These are phyloP conservation scores for Sanghuangporus sanghuang DNA, from an alignment of 1,284 basidiomycete genomes.

Conservation along the genomic window DNA sequence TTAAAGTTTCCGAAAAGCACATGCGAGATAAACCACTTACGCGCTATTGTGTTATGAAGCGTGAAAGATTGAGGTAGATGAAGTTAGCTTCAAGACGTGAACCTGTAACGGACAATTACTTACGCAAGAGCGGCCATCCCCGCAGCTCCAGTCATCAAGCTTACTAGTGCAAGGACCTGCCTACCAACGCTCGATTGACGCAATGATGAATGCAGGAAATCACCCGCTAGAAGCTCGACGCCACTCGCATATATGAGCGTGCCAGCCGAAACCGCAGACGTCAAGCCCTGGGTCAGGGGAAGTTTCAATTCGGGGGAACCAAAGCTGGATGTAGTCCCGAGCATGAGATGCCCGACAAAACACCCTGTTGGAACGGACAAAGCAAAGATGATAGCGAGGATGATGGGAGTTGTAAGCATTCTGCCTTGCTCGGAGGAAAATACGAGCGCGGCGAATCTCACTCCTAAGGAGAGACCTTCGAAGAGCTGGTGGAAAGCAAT, in stretches of 20 bases:
- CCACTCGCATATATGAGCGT: constrained; percentile 75
- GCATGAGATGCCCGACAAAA: constrained; percentile 45
- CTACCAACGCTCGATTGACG: constrained; percentile 31
- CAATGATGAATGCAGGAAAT: constrained; percentile 56
- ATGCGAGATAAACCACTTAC: background rate
- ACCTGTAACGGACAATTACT: background rate
- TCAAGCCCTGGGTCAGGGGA: constrained; percentile 53
- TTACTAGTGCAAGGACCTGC: constrained; percentile 22
- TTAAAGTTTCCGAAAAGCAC: background rate
- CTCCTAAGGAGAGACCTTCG: constrained; percentile 73
- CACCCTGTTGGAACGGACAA: constrained; percentile 68
- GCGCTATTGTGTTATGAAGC: background rate
- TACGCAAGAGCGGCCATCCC: constrained; percentile 26
- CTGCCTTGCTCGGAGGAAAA: constrained; percentile 25
- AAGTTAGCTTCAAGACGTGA: background rate
- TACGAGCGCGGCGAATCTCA: constrained; percentile 65
- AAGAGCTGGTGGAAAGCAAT: constrained; percentile 78
- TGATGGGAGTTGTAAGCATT: background rate
- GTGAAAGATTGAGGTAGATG: background rate
- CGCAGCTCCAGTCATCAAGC: constrained; percentile 22
- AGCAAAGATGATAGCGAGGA: constrained; percentile 52
- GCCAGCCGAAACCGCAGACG: constrained; percentile 73
- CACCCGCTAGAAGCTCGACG: constrained; percentile 77
- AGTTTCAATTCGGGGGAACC: constrained; percentile 14
- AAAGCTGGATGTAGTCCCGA: constrained; percentile 32